phyloP scores from a whole-genome alignment of 768 basidiomycete species.

The Leccinum longicurvipes region DNA sequence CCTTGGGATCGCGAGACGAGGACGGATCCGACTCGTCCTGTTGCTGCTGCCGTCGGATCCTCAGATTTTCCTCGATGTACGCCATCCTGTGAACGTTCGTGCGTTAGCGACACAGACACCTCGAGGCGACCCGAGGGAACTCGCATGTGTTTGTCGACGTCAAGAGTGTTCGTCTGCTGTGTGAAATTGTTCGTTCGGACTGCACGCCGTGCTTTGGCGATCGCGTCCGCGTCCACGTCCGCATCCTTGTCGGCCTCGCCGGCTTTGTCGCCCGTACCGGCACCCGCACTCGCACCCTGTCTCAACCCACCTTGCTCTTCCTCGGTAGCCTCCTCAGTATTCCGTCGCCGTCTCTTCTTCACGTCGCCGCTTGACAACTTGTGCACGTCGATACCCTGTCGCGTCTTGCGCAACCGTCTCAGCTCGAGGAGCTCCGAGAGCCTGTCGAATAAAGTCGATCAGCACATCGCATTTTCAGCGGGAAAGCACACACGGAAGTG shows the following conservation, averaged over 20 bases:
- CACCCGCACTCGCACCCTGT: constrained; percentile 33
- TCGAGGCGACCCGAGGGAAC: constrained; percentile 19
- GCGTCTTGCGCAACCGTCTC: constrained; percentile 65
- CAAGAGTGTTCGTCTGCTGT: constrained; percentile 91
- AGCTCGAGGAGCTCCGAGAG: constrained; percentile 83
- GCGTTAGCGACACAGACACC: neutral
- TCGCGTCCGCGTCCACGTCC: constrained; percentile 39
- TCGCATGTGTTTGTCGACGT: constrained; percentile 98
- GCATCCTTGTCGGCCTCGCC: constrained; percentile 38
- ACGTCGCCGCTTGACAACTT: constrained; percentile 83
- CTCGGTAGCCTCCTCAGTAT: constrained; percentile 40
- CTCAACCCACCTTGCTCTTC: constrained; percentile 57
- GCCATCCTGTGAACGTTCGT: constrained; percentile 69
- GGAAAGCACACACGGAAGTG: constrained; percentile 46
- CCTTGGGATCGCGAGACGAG: constrained; percentile 51
- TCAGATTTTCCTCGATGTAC: constrained; percentile 93
- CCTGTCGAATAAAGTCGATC: constrained; percentile 33
- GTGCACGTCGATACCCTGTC: constrained; percentile 81
- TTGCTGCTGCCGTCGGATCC: constrained; percentile 60
- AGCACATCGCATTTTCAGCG: neutral
- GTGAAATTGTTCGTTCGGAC: constrained; percentile 93
- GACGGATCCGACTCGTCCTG: constrained; percentile 46
- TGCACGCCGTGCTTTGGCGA: constrained; percentile 67
- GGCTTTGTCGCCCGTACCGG: neutral
- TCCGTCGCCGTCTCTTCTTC: constrained; percentile 64